Evolutionary conservation across 2,329 filamentous ascomycete genomes (phyloP).

Genomic region (Aspergillus novofumigatus): DNA sequence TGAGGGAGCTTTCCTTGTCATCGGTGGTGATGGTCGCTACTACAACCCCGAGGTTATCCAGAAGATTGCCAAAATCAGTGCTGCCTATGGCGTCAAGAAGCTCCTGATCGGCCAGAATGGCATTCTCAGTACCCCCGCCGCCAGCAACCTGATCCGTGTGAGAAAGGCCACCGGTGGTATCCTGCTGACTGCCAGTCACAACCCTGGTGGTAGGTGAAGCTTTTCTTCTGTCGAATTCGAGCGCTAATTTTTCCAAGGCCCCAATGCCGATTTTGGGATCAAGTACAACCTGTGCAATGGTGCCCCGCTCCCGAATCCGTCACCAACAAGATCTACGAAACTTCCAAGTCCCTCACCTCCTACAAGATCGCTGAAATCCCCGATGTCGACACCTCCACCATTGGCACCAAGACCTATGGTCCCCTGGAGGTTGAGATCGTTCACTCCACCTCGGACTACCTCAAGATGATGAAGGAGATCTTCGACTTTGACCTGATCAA

Average conservation of each 20-base stretch:
- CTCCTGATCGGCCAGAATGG: slow-evolving; percentile 92
- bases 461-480: slow-evolving; percentile 94
- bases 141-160: slow-evolving; percentile 93
- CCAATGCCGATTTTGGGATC: slow-evolving; percentile 95
- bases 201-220: slow-evolving; percentile 75
- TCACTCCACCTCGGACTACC: slow-evolving; percentile 87
- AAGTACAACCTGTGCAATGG: slow-evolving; percentile 99
- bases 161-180: slow-evolving; percentile 95
- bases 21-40: slow-evolving; percentile 94
- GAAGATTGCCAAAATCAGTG: slow-evolving; percentile 93
- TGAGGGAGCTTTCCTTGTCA: slow-evolving; percentile 84
- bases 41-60: slow-evolving; percentile 97
- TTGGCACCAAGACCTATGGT: slow-evolving; percentile 82
- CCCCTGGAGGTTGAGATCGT: slow-evolving; percentile 90
- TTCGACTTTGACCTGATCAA: slow-evolving; percentile 97
- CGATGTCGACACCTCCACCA: slow-evolving; percentile 74
- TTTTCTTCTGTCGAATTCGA: neutral
- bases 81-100: slow-evolving; percentile 98
- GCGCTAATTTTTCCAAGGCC: slow-evolving; percentile 52
- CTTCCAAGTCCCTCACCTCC: slow-evolving; percentile 80
- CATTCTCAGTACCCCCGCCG: slow-evolving; percentile 93
- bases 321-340: slow-evolving; percentile 96
- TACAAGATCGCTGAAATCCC: slow-evolving; percentile 91
- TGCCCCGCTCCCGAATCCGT: slow-evolving; percentile 93
- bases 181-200: slow-evolving; percentile 93